phyloP scores from a whole-genome alignment of 805 yeast species.

The Komagataella kurtzmanii region DNA sequence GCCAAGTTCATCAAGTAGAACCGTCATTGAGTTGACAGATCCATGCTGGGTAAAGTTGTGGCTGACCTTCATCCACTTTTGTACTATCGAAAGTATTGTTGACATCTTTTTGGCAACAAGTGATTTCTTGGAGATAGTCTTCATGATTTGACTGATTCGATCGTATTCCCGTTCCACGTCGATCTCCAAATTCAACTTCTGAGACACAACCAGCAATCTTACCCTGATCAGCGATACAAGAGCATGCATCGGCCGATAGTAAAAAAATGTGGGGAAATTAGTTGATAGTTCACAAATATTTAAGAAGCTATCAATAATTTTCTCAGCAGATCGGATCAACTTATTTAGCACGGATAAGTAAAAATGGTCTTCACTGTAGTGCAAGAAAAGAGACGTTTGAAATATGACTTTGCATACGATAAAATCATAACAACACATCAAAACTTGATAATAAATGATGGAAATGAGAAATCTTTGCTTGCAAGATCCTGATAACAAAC shows the following conservation, averaged over 20 bases:
- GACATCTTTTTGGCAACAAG: slow-evolving; percentile 21
- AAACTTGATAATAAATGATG: slow-evolving; percentile 33
- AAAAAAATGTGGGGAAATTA: slow-evolving; percentile 35
- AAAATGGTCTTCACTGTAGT: slow-evolving; percentile 13
- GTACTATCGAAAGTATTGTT: slow-evolving; percentile 19
- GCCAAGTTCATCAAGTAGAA: slow-evolving; percentile 38
- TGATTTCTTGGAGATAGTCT: slow-evolving; percentile 10
- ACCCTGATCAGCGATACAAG: slow-evolving; percentile 33
- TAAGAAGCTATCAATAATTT: slow-evolving; percentile 30
- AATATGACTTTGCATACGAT: slow-evolving; percentile 27
- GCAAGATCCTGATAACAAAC: slow-evolving; percentile 17
- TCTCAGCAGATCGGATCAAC: slow-evolving; percentile 30
- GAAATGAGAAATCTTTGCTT: slow-evolving; percentile 25
- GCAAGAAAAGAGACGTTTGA: slow-evolving; percentile 9
- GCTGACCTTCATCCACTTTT: slow-evolving; percentile 25
- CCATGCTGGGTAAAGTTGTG: slow-evolving; percentile 29
- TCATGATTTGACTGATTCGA: slow-evolving; percentile 13
- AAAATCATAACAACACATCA: slow-evolving; percentile 38
- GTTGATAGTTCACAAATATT: slow-evolving; percentile 23
- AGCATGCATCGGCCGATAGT: slow-evolving; percentile 40
- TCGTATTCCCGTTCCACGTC: slow-evolving; percentile 18
- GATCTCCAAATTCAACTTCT: slow-evolving; percentile 19
- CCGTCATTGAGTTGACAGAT: slow-evolving; percentile 41
- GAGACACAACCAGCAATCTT: slow-evolving; percentile 28
- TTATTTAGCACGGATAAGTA: slow-evolving; percentile 25